phyloP scores from a whole-genome alignment of 2,329 filamentous ascomycete species.

The Lecanoromycetidae sp. region DNA sequence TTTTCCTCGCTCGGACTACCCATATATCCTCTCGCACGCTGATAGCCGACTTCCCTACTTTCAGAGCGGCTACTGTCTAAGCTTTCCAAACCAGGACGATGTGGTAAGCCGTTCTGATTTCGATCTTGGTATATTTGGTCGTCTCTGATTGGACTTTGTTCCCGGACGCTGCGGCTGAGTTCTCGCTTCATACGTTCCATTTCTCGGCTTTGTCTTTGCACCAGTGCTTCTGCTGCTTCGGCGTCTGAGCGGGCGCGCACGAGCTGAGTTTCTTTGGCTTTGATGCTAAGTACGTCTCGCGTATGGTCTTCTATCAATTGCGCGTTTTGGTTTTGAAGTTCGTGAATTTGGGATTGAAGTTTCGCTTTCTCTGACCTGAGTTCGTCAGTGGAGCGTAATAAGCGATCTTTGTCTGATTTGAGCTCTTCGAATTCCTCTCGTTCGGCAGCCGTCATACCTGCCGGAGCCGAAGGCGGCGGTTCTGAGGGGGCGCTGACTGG shows the following conservation, averaged over 20 bases:
- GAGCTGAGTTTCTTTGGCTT: constrained; percentile 94
- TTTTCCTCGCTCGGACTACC: constrained; percentile 59
- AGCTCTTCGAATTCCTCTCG: constrained; percentile 87
- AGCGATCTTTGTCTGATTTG: constrained; percentile 66
- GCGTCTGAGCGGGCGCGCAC: constrained; percentile 83
- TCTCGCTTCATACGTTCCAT: constrained; percentile 90
- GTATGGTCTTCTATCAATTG: constrained; percentile 96
- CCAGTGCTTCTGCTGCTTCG: constrained; percentile 75
- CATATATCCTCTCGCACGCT: constrained; percentile 23
- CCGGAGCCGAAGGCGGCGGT: constrained; percentile 45
- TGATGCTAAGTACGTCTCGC: constrained; percentile 86
- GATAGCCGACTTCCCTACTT: constrained; percentile 10
- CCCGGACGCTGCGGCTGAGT: constrained; percentile 43
- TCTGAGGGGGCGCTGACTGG: constrained; percentile 44
- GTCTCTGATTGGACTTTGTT: constrained; percentile 38
- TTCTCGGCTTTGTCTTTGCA: constrained; percentile 73
- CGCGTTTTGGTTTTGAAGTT: constrained; percentile 93
- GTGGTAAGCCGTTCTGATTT: constrained; percentile 3
- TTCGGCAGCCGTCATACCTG: constrained; percentile 65
- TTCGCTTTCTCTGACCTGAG: constrained; percentile 69
- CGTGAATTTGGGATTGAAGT: constrained; percentile 75
- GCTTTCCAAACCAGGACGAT: constrained; percentile 25
- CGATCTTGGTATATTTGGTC: constrained; percentile 40
- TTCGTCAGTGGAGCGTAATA: constrained; percentile 65
- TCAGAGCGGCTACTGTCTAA: constrained; percentile 28